A percentile compares a stretch with the other conserved stretches of the same genome.
Evolutionary conservation across 2,329 filamentous ascomycete genomes (phyloP).

Genomic region (Stagonosporopsis cucurbitacearum): DNA sequence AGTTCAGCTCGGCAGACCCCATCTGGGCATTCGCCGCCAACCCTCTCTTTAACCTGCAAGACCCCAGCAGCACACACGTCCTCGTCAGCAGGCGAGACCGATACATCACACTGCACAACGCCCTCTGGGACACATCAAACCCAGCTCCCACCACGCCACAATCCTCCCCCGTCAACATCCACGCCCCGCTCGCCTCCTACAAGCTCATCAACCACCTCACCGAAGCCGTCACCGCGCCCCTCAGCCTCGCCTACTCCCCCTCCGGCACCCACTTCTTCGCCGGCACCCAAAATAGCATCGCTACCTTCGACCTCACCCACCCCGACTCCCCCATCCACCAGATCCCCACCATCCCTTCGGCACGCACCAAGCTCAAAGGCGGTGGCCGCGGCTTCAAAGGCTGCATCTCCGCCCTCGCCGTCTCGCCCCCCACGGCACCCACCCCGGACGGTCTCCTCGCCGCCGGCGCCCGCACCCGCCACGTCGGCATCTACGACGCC

Average conservation of each 20-base stretch:
- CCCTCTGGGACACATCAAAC: conserved; percentile 52
- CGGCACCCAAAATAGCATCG: conserved; percentile 61
- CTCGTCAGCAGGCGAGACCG: conserved; percentile 61
- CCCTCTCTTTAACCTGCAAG: conserved; percentile 61
- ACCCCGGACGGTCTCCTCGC: conserved; percentile 58
- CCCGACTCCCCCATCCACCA: conserved; percentile 53
- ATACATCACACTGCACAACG: conserved; percentile 64
- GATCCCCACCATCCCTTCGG: conserved; percentile 55
- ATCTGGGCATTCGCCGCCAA: conserved; percentile 62
- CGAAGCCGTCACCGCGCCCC: conserved; percentile 62
- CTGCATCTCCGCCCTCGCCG: conserved; percentile 59
- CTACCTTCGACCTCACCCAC: conserved; percentile 62
- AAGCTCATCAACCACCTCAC: conserved; percentile 61
- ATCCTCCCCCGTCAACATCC: conserved; percentile 29
- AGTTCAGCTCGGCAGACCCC: conserved; percentile 55
- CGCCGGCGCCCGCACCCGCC: conserved; percentile 63
- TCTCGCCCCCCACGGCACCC: conserved; percentile 34
- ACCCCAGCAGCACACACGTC: conserved; percentile 58
- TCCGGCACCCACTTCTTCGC: conserved; percentile 62
- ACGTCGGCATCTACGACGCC: conserved; percentile 63
- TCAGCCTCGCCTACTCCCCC: conserved; percentile 61
- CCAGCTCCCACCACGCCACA: not conserved
- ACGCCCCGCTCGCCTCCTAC: conserved; percentile 56
- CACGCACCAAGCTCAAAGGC: conserved; percentile 52
- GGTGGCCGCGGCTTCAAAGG: conserved; percentile 62